phyloP scores from a whole-genome alignment of 2,329 filamentous ascomycete genomes.

The Nectriaceae sp. region DNA sequence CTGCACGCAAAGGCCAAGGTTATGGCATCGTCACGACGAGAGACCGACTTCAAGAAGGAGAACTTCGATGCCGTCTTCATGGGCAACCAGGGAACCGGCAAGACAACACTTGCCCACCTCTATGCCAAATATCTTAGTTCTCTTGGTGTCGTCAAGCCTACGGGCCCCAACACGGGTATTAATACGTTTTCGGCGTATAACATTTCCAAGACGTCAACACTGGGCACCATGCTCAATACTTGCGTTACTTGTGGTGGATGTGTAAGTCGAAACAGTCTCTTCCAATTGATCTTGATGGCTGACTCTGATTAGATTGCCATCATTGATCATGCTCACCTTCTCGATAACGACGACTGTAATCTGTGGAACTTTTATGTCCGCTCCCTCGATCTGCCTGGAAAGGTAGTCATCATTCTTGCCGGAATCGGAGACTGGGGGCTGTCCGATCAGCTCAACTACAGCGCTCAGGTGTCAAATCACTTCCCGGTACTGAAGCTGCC shows the following conservation, averaged over 20 bases:
- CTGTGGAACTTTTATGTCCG: slow-evolving; percentile 30
- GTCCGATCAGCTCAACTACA: slow-evolving; percentile 64
- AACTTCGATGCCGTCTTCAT: slow-evolving; percentile 34
- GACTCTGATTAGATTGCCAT: slow-evolving; percentile 25
- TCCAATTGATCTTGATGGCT: slow-evolving; percentile 1
- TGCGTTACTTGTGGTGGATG: slow-evolving; percentile 56
- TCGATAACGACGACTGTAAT: slow-evolving; percentile 30
- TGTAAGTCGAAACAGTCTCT: slow-evolving; percentile 33
- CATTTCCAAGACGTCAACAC: slow-evolving; percentile 35
- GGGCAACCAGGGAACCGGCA: slow-evolving; percentile 33
- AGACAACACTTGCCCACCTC: slow-evolving; percentile 30
- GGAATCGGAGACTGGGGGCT: slow-evolving; percentile 49
- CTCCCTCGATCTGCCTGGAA: slow-evolving; percentile 28
- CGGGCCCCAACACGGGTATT: slow-evolving; percentile 46
- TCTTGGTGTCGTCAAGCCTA: slow-evolving; percentile 30
- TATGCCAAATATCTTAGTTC: slow-evolving; percentile 32
- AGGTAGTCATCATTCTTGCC: slow-evolving; percentile 30
- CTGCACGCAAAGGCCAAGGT: slow-evolving; percentile 45
- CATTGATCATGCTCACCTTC: slow-evolving; percentile 32
- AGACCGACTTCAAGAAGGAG: slow-evolving; percentile 47
- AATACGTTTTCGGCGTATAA: slow-evolving; percentile 29
- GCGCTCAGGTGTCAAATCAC: slow-evolving; percentile 32
- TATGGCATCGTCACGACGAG: slow-evolving; percentile 52
- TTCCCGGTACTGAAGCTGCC: slow-evolving; percentile 55
- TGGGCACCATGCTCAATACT: slow-evolving; percentile 44